Percentiles rank a stretch among this genome's conserved stretches.
Evolutionary conservation across 2,329 filamentous ascomycete genomes (phyloP).

Genomic region (Alternaria viburni): DNA sequence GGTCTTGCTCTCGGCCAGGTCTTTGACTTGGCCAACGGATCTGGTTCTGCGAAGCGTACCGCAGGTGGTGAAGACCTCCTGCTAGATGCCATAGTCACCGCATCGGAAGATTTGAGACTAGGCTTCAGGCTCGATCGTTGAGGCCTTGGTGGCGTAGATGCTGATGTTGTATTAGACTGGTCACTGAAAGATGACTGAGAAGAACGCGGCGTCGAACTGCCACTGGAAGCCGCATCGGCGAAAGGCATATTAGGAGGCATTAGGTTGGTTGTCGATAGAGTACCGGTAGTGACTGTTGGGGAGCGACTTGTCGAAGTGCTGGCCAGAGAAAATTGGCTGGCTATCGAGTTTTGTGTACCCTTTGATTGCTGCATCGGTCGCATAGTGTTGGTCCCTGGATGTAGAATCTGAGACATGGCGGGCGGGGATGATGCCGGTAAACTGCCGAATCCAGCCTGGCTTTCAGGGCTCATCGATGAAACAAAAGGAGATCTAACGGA

Average conservation of each 20-base stretch:
- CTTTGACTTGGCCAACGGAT: slow-evolving; percentile 14
- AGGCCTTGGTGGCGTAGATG: slow-evolving; percentile 10
- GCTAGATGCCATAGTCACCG: slow-evolving; percentile 12
- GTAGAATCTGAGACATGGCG: slow-evolving; percentile 26
- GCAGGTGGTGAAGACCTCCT: slow-evolving; percentile 26
- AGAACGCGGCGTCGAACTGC: slow-evolving; percentile 24
- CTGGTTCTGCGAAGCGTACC: slow-evolving; percentile 34
- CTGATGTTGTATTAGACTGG: slow-evolving; percentile 27
- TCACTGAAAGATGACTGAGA: slow-evolving; percentile 21
- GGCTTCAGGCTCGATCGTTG: slow-evolving; percentile 31
- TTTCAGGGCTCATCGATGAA: slow-evolving; percentile 21
- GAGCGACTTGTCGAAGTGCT: slow-evolving; percentile 11
- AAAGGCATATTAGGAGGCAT: slow-evolving; percentile 10
- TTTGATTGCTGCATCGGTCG: slow-evolving; percentile 22
- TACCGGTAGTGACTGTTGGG: background rate
- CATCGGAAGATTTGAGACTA: slow-evolving; percentile 26
- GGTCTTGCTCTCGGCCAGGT: slow-evolving; percentile 3
- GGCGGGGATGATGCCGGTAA: slow-evolving; percentile 26
- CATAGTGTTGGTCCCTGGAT: slow-evolving; percentile 21
- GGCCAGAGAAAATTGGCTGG: slow-evolving; percentile 1
- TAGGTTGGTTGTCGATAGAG: background rate
- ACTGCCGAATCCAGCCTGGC: slow-evolving; percentile 18
- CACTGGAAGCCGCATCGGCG: slow-evolving; percentile 20
- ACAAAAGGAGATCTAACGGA: slow-evolving; percentile 7
- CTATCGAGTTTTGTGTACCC: slow-evolving; percentile 21